These are phyloP conservation scores for Globisporangium solare DNA, from an alignment of 352 stramenopile genomes.

Conservation along the genomic window DNA sequence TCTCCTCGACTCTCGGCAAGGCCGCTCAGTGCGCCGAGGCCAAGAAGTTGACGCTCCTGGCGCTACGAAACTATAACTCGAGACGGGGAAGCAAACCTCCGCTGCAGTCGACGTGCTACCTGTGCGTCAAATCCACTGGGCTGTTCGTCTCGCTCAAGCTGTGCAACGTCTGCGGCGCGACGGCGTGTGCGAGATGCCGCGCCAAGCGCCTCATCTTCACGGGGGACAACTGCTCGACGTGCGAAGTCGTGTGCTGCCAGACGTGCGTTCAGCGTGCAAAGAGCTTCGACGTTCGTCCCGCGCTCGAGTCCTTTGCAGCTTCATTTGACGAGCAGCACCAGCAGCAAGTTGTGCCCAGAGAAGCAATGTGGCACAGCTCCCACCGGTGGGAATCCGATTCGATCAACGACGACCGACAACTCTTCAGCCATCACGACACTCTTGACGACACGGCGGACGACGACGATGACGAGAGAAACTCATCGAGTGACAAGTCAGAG, in stretches of 20 bases:
- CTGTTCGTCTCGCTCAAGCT: slow-evolving; percentile 13
- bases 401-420: background rate
- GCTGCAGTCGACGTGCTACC: slow-evolving; percentile 12
- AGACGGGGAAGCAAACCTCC: slow-evolving; percentile 4
- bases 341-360: background rate
- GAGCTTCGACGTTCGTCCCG: slow-evolving; percentile 10
- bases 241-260: slow-evolving; percentile 23
- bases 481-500: background rate
- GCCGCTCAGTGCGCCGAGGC: slow-evolving; percentile 38
- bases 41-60: slow-evolving; percentile 50
- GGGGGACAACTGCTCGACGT: slow-evolving; percentile 7
- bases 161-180: slow-evolving; percentile 17
- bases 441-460: background rate
- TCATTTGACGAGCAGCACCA: background rate
- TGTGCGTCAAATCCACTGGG: slow-evolving; percentile 15
- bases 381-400: background rate
- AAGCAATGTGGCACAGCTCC: slow-evolving; percentile 1
- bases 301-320: slow-evolving; percentile 4
- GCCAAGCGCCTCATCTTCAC: slow-evolving; percentile 26
- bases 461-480: slow-evolving; percentile 2
- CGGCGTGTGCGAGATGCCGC: slow-evolving; percentile 21
- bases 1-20: slow-evolving; percentile 26
- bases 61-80: slow-evolving; percentile 13
- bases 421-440: background rate
- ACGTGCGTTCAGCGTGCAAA: slow-evolving; percentile 26